Base-by-base conservation (phyloP, 1,284 basidiomycete genomes). In the Bjerkandera adusta region DNA sequence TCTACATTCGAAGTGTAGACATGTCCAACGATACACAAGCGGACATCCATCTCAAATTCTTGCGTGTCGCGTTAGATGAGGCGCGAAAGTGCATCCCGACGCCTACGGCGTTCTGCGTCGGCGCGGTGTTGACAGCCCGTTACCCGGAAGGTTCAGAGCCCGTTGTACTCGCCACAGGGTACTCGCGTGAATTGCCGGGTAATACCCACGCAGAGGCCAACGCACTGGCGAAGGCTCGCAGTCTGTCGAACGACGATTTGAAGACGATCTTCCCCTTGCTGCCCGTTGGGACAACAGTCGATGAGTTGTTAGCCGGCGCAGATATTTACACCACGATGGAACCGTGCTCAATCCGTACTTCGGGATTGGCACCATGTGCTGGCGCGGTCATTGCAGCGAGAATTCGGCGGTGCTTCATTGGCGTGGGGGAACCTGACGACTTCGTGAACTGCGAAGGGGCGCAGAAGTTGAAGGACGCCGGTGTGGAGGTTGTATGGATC, bases 121-220 rank as follows among this genome's bases (percentile, higher is more conserved):
- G 97, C 27, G 96, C 91, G 57, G 79, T 93, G 27, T 70, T 98
- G 38, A 83, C 87, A 27, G 63, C 75, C 49, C 63, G 67, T 36
- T 70, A 67, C 57, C 70, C 72, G 13, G 50, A 71, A 5, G 64
- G 66, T 11, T 59, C 67, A 50, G 20, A 62, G 47, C 66, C 77
- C 38, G 56, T 77, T 58, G 68, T 90, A 30, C 68, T 99, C 21
- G 72, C 90, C 5, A 85, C 85, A 5, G 95, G 95, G 21, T 96
- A 86, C 68, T 97, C 94, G 27, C 79, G 97, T 60, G 95, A 99
- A 65, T 77, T 97, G 0, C 77, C 84, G 1, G 96, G 95, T 42
- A 99, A 98, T 66, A 98, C 96, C 1, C 97, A 99, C 65, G 96
- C 96, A 11, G 96, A 99, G 69, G 92, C 95, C 18, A 97, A 96